These are phyloP conservation scores for Cladosporium phlei DNA, from an alignment of 2,329 filamentous ascomycete genomes.

Conservation along the genomic window DNA sequence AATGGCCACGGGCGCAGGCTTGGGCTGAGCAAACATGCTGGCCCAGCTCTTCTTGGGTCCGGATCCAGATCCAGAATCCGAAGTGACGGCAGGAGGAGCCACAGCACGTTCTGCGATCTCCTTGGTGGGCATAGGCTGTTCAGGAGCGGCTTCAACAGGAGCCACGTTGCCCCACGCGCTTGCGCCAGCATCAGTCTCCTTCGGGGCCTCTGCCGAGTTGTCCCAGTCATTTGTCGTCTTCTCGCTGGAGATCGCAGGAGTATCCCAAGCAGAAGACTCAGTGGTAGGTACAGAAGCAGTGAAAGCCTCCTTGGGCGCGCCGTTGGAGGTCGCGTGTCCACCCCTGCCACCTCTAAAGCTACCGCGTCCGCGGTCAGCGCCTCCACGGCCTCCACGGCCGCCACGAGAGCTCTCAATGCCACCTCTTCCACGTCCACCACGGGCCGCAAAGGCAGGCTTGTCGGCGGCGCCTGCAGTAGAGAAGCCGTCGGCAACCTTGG, in stretches of 20 bases:
- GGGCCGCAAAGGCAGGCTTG: slow-evolving; percentile 44
- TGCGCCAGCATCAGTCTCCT: slow-evolving; percentile 23
- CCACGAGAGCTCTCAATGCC: slow-evolving; percentile 52
- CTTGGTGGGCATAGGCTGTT: slow-evolving; percentile 15
- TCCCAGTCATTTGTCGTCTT: slow-evolving; percentile 23
- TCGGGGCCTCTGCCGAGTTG: slow-evolving; percentile 15
- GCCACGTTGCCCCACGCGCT: slow-evolving; percentile 42
- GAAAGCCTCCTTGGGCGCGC: slow-evolving; percentile 57
- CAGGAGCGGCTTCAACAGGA: slow-evolving; percentile 23
- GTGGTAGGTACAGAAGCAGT: slow-evolving; percentile 59
- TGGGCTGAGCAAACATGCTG: slow-evolving; percentile 47
- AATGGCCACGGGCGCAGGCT: slow-evolving; percentile 44
- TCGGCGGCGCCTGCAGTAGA: slow-evolving; percentile 48
- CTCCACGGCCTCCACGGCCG: slow-evolving; percentile 50
- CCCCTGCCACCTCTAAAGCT: slow-evolving; percentile 57
- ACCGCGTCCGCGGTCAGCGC: slow-evolving; percentile 52
- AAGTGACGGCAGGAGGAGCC: slow-evolving; percentile 32
- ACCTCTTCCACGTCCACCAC: slow-evolving; percentile 36
- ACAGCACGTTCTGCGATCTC: slow-evolving; percentile 5
- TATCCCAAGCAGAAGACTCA: slow-evolving; percentile 62
- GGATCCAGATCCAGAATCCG: slow-evolving; percentile 32
- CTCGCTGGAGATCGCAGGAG: slow-evolving; percentile 37
- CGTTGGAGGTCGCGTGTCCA: slow-evolving; percentile 55
- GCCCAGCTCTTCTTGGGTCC: slow-evolving; percentile 49
- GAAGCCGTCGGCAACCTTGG: slow-evolving; percentile 64